Evolutionary conservation across 495 filamentous ascomycete species (phyloP).

Genomic region (Aspergillus sclerotioniger): DNA sequence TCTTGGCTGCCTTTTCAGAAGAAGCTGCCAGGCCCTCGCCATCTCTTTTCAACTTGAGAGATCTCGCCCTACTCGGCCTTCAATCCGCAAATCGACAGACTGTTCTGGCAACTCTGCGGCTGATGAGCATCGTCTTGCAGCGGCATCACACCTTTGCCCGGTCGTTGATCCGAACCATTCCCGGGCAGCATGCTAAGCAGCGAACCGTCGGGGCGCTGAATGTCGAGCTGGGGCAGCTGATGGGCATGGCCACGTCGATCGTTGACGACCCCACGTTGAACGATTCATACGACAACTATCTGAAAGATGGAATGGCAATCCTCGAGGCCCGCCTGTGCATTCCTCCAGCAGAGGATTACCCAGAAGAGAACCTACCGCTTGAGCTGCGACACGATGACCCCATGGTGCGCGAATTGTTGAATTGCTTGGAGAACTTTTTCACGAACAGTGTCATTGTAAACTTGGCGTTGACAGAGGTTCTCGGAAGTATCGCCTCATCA

Average conservation of each 20-base stretch:
- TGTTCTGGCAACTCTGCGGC: slow-evolving; percentile 78
- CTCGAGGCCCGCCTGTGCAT: slow-evolving; percentile 70
- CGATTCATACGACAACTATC: slow-evolving; percentile 75
- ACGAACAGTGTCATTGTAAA: slow-evolving; percentile 89
- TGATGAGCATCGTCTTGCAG: slow-evolving; percentile 79
- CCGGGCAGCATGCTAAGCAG: slow-evolving; percentile 56
- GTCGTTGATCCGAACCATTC: slow-evolving; percentile 66
- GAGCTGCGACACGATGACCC: slow-evolving; percentile 68
- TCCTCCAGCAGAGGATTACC: slow-evolving; percentile 25
- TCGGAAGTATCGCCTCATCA: slow-evolving; percentile 81
- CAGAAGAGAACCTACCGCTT: slow-evolving; percentile 32
- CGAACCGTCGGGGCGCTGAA: slow-evolving; percentile 79
- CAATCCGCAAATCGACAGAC: slow-evolving; percentile 83
- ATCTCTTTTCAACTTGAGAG: slow-evolving; percentile 85
- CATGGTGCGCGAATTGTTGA: slow-evolving; percentile 67
- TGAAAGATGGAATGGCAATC: slow-evolving; percentile 72
- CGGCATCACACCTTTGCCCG: slow-evolving; percentile 84
- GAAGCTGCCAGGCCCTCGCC: slow-evolving; percentile 69
- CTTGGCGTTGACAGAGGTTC: slow-evolving; percentile 74
- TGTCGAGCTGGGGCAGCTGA: slow-evolving; percentile 71
- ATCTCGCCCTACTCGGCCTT: slow-evolving; percentile 85
- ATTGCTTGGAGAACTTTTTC: slow-evolving; percentile 74
- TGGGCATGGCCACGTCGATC: slow-evolving; percentile 69
- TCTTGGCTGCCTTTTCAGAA: slow-evolving; percentile 72
- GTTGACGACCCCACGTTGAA: slow-evolving; percentile 69